A percentile compares a stretch with the other conserved stretches of the same genome.
Conservation (phyloP, 2,329 filamentous ascomycete species). For the Acrocalymma vagum region DNA sequence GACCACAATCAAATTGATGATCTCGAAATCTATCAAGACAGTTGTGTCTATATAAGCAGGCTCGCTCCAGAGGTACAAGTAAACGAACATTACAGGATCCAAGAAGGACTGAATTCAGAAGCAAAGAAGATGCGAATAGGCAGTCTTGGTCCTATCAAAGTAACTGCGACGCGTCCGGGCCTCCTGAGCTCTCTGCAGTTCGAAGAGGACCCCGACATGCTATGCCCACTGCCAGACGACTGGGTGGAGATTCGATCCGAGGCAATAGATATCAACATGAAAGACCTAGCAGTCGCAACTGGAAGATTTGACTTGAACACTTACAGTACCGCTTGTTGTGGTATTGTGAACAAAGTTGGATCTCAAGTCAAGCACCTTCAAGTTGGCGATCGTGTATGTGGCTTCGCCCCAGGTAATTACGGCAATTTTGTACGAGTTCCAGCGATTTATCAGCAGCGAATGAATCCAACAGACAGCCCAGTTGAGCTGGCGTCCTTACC, state of each 20-base stretch:
- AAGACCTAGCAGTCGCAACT: conserved; percentile 21
- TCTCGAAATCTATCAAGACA: no score
- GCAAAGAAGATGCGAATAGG: no score
- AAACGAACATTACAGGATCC: conserved; percentile 1
- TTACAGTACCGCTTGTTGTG: conserved; percentile 22
- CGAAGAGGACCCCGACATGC: conserved; percentile 11
- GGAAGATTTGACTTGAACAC: conserved; percentile 23
- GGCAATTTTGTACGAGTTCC: conserved; percentile 20
- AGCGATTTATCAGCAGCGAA: conserved; percentile 6
- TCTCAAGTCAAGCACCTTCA: conserved; percentile 12
- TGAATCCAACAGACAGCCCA: conserved; percentile 15
- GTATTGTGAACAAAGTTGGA: conserved; percentile 23
- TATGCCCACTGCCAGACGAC: conserved; percentile 18
- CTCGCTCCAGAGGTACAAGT: background rate
- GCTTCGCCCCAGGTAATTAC: conserved; percentile 30
- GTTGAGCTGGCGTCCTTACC: conserved; percentile 19
- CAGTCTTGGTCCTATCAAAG: no score
- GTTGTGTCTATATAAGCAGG: background rate
- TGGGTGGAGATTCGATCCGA: conserved; percentile 22
- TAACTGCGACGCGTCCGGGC: conserved; percentile 13
- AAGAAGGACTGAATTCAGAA: background rate
- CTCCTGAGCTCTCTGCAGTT: conserved; percentile 30
- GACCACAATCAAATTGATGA: no score
- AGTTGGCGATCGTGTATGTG: conserved; percentile 30
- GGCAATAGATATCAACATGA: conserved; percentile 28